phyloP scores from a whole-genome alignment of 768 basidiomycete genomes.

The Termitomyces sp. region DNA sequence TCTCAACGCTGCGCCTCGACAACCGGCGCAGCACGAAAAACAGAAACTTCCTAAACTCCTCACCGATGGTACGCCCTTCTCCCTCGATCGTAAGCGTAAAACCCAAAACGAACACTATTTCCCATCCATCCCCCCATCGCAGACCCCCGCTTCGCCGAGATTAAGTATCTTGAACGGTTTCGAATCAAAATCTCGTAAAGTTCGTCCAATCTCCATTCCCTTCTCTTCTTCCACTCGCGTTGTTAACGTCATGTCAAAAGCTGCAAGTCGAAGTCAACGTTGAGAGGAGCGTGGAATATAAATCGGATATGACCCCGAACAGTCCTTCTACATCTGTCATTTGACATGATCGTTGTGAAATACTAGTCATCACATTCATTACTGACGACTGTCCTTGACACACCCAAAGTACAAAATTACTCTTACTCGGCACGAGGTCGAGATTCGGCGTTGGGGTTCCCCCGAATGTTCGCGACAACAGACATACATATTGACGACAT shows the following conservation, averaged over 20 bases:
- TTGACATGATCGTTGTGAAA: background rate
- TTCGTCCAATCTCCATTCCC: background rate
- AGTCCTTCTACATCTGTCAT: background rate
- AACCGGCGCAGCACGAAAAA: background rate
- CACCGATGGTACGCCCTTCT: background rate
- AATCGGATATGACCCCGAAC: background rate
- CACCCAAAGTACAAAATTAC: background rate
- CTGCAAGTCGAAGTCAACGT: constrained; percentile 10
- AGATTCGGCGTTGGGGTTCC: background rate
- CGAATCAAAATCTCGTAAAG: background rate
- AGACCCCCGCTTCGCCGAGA: background rate
- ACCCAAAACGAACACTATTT: background rate
- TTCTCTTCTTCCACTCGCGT: background rate
- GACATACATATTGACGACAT: no score
- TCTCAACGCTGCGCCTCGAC: constrained; percentile 3
- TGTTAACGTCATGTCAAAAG: background rate
- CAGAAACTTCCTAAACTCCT: background rate
- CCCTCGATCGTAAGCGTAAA: background rate
- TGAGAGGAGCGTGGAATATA: constrained; percentile 10
- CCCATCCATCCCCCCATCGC: background rate
- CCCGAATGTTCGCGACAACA: background rate
- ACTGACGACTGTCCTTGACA: background rate
- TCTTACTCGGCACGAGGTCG: background rate
- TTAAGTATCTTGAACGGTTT: background rate
- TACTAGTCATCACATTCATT: background rate